Evolutionary conservation across 73 alveolate genomes (phyloP), one percentile per base, ranked within the genome.

Genomic region (Stentor coeruleus): DNA sequence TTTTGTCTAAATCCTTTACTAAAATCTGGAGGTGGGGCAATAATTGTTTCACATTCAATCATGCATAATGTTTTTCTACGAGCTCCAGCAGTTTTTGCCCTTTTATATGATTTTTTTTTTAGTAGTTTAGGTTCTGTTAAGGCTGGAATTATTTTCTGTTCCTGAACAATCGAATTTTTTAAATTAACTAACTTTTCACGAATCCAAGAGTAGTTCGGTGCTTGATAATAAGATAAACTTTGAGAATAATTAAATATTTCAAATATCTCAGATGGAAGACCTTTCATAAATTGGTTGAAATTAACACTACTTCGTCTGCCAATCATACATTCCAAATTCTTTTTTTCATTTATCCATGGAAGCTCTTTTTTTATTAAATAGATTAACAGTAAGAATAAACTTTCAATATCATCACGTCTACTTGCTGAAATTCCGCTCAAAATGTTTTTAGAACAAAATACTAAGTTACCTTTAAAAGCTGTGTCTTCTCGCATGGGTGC

Each of bases 401-500:
- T 28, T 2, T 66, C 79, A 20, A 66, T 20, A 33, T 66, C 79
- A 2, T 66, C 79, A 1, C 79, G n/a, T 66, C 79, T 20, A 31
- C 79, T 66, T 66, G 79, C 40, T 0, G 79, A 20, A 40, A 20
- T 20, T 66, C 79, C 79, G 2, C n/a, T 31, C 2, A 66, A 26
- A 1, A 66, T 31, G 79, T 66, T 66, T 40, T 66, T 66, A 20
- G 79, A 66, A 40, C 40, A 20, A 66, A 66, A 66, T 15, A 66
- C 33, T 11, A 66, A 66, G 33, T 66, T 66, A 15, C 79, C 79
- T 66, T 20, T 20, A 66, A 66, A 66, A 20, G n/a, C 79, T 11
- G n/a, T 66, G 33, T 66, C 79, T 20, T 66, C 79, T 33, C 79
- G 36, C n/a, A 66, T 20, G 15, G 79, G 79, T 11, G 37, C 37